phyloP scores from a whole-genome alignment of 2,329 filamentous ascomycete species.

The Pseudonectria buxi region DNA sequence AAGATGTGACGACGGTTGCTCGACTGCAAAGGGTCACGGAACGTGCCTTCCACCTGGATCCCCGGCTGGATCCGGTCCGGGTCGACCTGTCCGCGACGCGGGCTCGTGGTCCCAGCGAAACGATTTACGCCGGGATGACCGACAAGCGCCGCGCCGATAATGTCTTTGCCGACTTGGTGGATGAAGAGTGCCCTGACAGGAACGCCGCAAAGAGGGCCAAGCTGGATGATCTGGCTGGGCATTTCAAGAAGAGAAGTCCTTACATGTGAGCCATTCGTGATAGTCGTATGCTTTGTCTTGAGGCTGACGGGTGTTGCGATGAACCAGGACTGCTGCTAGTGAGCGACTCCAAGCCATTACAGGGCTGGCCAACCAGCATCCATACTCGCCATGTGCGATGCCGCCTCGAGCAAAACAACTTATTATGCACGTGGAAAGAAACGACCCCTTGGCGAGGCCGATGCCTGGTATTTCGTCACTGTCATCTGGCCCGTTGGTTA shows the following conservation, averaged over 20 bases:
- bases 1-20: constrained; percentile 2
- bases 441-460: neutral
- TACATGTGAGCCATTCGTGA: constrained; percentile 1
- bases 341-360: constrained; percentile 14
- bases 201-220: neutral
- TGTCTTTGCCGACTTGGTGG: neutral
- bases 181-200: neutral
- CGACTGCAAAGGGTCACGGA: constrained; percentile 7
- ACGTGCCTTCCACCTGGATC: constrained; percentile 2
- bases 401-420: neutral
- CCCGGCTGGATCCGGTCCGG: neutral
- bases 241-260: neutral
- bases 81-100: neutral
- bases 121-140: neutral
- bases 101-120: constrained; percentile 1
- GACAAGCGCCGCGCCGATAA: neutral
- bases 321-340: constrained; percentile 5
- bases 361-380: constrained; percentile 7
- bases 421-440: constrained; percentile 7
- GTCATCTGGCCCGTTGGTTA: no score
- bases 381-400: neutral
- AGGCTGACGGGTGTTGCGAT: neutral
- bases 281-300: neutral
- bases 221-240: neutral
- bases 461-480: neutral